Conservation (phyloP, 805 yeast species). For the Sporopachydermia quercuum region DNA sequence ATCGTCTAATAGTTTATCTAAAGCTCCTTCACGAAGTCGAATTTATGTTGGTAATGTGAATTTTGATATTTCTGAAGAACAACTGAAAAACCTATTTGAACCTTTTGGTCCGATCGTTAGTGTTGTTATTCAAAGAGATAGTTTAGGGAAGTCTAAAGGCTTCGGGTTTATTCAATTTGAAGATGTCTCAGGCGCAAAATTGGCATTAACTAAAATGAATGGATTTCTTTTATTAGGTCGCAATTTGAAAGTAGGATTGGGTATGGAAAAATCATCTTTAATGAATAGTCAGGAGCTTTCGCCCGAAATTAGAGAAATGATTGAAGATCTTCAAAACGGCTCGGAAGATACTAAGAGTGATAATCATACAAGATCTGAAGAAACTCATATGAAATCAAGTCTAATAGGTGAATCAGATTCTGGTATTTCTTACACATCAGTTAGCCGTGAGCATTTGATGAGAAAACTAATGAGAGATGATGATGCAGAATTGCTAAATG, state of each 20-base stretch:
- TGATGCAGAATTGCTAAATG: slow-evolving; percentile 10
- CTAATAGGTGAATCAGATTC: background rate
- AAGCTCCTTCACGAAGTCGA: slow-evolving; percentile 9
- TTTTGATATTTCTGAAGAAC: slow-evolving; percentile 42
- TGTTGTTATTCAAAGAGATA: slow-evolving; percentile 74
- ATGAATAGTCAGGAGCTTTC: background rate
- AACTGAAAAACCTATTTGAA: slow-evolving; percentile 49
- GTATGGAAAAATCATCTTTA: slow-evolving; percentile 2
- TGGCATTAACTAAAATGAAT: slow-evolving; percentile 16
- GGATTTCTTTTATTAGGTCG: slow-evolving; percentile 17
- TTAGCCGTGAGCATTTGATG: slow-evolving; percentile 17
- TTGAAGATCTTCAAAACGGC: background rate
- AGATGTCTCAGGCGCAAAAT: slow-evolving; percentile 9
- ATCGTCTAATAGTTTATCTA: background rate
- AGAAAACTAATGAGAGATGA: slow-evolving; percentile 17
- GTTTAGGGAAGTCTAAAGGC: slow-evolving; percentile 80
- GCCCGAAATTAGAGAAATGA: background rate
- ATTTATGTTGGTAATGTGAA: slow-evolving; percentile 18
- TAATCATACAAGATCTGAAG: background rate
- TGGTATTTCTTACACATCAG: slow-evolving; percentile 11
- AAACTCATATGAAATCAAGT: no score
- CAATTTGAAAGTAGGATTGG: slow-evolving; percentile 14
- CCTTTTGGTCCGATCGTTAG: slow-evolving; percentile 61
- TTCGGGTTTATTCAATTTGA: slow-evolving; percentile 54
- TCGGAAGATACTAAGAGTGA: background rate